Conservation (phyloP, 768 basidiomycete genomes). For the Erythrobasidium yunnanense region DNA sequence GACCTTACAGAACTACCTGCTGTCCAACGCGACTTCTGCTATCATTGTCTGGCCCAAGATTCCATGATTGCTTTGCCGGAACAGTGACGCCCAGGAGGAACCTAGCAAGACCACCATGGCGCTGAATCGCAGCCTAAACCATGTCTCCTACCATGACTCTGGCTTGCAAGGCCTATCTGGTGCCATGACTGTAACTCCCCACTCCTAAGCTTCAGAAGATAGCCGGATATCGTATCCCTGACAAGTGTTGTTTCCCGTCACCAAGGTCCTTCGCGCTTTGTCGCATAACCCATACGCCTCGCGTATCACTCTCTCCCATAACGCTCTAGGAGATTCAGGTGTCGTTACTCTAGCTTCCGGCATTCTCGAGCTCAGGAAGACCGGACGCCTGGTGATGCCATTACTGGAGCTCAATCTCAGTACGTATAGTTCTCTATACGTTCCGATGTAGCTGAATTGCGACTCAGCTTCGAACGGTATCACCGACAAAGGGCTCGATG, state of each 20-base stretch:
- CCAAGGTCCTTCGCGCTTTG: neutral
- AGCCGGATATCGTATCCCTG: too few species aligned
- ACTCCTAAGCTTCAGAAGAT: too few species aligned
- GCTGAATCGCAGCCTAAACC: neutral
- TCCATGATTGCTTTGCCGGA: too few species aligned
- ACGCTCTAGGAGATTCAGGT: slow-evolving; percentile 13
- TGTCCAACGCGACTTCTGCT: too few species aligned
- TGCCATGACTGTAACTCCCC: slow-evolving; percentile 19
- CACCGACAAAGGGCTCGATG: slow-evolving; percentile 22
- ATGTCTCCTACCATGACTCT: slow-evolving; percentile 22
- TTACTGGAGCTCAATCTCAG: slow-evolving; percentile 16
- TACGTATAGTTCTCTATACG: too few species aligned
- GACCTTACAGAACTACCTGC: too few species aligned
- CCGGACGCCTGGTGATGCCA: neutral
- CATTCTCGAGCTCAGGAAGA: slow-evolving; percentile 24
- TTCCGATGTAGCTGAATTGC: too few species aligned
- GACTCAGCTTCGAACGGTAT: slow-evolving; percentile 28
- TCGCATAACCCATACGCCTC: slow-evolving; percentile 11
- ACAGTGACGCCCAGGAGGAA: too few species aligned
- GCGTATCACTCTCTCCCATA: slow-evolving; percentile 23
- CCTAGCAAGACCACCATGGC: slow-evolving; percentile 19
- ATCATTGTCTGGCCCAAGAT: too few species aligned
- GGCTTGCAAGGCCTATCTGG: slow-evolving; percentile 18
- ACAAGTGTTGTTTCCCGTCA: too few species aligned
- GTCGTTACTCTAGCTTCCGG: slow-evolving; percentile 9